Conservation (phyloP, 176 grass and related monocot species). For the Lolium rigidum region DNA sequence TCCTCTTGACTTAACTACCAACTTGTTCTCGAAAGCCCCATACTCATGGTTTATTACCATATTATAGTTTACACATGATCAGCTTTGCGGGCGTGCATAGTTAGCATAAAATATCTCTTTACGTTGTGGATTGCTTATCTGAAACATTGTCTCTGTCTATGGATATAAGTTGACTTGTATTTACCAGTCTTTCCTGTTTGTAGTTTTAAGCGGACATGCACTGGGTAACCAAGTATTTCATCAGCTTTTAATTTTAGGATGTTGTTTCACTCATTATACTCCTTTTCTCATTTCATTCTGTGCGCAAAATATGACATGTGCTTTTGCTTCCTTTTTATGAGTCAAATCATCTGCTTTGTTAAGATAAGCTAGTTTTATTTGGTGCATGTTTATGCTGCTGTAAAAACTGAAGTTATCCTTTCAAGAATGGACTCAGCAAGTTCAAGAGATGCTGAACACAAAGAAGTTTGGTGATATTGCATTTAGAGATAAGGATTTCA, state of each 20-base stretch:
- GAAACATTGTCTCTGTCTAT: conserved; percentile 7
- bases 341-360: conserved; percentile 36
- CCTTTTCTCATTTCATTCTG: not conserved
- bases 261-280: conserved; percentile 15
- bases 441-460: conserved; percentile 99
- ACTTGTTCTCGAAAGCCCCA: not conserved
- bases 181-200: not conserved
- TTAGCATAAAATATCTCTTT: not conserved
- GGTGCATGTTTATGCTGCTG: conserved; percentile 52
- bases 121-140: conserved; percentile 1
- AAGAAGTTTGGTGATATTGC: conserved; percentile 99
- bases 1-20: not conserved
- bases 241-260: conserved; percentile 6
- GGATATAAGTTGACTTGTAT: conserved; percentile 24
- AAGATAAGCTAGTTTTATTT: conserved; percentile 51
- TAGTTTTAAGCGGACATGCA: not conserved
- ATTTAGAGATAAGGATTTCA: conserved; percentile 99
- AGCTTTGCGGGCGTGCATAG: not conserved
- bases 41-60: not conserved
- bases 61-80: conserved; percentile 9
- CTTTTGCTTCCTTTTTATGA: not conserved
- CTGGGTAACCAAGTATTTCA: conserved; percentile 4
- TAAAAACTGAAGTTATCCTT: conserved; percentile 87
- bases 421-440: conserved; percentile 99
- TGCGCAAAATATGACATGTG: not conserved